Base-by-base conservation (phyloP, 148 eudicot genomes). In the Chenopodium quinoa region DNA sequence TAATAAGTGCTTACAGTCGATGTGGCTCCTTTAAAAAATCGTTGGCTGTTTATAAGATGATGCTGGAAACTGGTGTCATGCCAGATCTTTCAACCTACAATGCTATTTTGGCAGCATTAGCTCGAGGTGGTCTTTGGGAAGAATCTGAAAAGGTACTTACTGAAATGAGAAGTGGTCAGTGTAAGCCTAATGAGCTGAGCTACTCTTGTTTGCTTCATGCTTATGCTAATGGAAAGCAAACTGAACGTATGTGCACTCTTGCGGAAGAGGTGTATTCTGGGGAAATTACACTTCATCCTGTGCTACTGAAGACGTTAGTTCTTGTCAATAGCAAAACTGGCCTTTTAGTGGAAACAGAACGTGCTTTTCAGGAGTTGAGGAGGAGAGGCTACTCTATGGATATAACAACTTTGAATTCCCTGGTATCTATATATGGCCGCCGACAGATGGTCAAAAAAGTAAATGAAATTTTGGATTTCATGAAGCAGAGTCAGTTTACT, bases 51-150 rank as follows among this genome's bases (percentile, higher is more conserved):
- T 93, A 92, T 75, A 86, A 88, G 82, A 86, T 90, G 74, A 95
- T 93, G 99, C 78, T 92, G 76, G 94, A 93, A 81, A 88, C 88
- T 20, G 93, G 90, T 76, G 88, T 95, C 72, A 81, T 85, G 76
- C 97, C 97, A 0, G 97, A 95, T 71, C 91, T 95, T 82, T 93
- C 99, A 46, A 93, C 97, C 76, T 95, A 93, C 81, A 95, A 95
- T 81, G 89, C 95, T 70, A 87, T 92, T 83, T 85, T 95, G 77
- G 97, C 97, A 64, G 94, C 99, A 73, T 72, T 92, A 73, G 94
- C 97, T 62, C 87, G 97, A 82, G 97, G 92, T 62, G 97, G 99
- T 68, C 92, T 91, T 68, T 95, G 99, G 99, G 91, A 90, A 82
- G 90, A 95, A 78, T 90, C 92, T 50, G 99, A 95, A 84, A 92